Conservation (phyloP, 257 asterid genomes). For the Thymus mandschuricus region DNA sequence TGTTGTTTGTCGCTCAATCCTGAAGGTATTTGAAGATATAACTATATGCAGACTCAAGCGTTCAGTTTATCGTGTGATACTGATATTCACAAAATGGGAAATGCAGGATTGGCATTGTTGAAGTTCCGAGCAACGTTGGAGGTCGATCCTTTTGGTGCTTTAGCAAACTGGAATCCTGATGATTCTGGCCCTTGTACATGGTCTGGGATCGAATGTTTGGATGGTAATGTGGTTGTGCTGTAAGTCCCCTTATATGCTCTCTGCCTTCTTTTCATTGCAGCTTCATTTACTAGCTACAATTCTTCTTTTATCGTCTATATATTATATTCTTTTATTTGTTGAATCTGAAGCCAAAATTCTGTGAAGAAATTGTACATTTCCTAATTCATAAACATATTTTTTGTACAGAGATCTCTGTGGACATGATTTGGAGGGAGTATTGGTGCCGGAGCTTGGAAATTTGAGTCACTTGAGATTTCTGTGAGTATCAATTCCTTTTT, state of each 20-base stretch:
- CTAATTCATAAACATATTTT: constrained; percentile 12
- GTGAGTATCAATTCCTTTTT: constrained; percentile 52
- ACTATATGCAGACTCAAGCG: neutral
- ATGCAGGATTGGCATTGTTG: constrained; percentile 74
- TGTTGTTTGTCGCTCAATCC: constrained; percentile 73
- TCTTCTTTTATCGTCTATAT: neutral
- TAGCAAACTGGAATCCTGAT: constrained; percentile 68
- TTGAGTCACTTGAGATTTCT: constrained; percentile 66
- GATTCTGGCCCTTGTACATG: constrained; percentile 79
- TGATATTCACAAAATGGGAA: constrained; percentile 29
- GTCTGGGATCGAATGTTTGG: constrained; percentile 76
- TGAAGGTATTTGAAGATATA: constrained; percentile 60
- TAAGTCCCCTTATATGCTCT: constrained; percentile 48
- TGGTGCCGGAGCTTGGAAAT: constrained; percentile 81
- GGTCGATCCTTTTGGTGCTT: constrained; percentile 66
- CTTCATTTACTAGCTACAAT: neutral
- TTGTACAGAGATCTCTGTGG: constrained; percentile 76
- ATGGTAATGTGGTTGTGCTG: constrained; percentile 72
- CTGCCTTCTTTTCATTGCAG: neutral
- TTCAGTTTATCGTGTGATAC: constrained; percentile 13
- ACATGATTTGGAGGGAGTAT: constrained; percentile 60
- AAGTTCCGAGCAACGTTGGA: constrained; percentile 62
- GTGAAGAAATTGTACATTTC: constrained; percentile 3
- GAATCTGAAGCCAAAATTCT: neutral
- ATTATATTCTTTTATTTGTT: neutral